These are phyloP conservation scores for Viscum album DNA, from an alignment of 177 flowering plant genomes.

Conservation along the genomic window DNA sequence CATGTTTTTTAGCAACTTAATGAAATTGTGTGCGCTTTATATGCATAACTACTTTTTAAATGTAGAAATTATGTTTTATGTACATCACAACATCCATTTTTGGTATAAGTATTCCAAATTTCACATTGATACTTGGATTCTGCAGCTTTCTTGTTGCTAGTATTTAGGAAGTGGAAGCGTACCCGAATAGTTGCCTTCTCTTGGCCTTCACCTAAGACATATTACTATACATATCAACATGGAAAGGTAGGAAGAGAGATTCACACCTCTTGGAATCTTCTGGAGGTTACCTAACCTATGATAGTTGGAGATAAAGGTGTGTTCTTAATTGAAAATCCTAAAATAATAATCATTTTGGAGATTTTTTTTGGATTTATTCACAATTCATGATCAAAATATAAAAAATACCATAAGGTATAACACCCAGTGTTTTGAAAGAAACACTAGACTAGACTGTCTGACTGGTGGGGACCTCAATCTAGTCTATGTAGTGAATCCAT, in stretches of 20 bases:
- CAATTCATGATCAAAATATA: too few relatives aligned
- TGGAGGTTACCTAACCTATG: slow-evolving; percentile 36
- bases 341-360: too few relatives aligned
- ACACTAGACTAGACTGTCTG: too few relatives aligned
- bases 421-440: too few relatives aligned
- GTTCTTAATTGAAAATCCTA: too few relatives aligned
- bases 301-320: slow-evolving; percentile 40
- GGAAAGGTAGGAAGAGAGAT: slow-evolving; percentile 25
- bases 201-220: slow-evolving; percentile 30
- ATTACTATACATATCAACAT: slow-evolving; percentile 37
- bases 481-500: too few relatives aligned
- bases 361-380: too few relatives aligned
- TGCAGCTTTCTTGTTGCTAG: slow-evolving; percentile 18
- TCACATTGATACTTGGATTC: neutral
- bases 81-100: too few relatives aligned
- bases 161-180: slow-evolving; percentile 33
- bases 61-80: slow-evolving; percentile 17
- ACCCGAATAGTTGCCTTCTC: slow-evolving; percentile 25
- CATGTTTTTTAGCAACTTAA: slow-evolving; percentile 33
- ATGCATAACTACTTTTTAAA: slow-evolving; percentile 40
- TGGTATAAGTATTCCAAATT: neutral
- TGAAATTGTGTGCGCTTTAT: slow-evolving; percentile 39
- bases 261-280: slow-evolving; percentile 35
- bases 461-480: too few relatives aligned
- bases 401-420: too few relatives aligned